Conservation (phyloP, 192 early-diverging fungal genomes). For the Umbelopsis sp. region DNA sequence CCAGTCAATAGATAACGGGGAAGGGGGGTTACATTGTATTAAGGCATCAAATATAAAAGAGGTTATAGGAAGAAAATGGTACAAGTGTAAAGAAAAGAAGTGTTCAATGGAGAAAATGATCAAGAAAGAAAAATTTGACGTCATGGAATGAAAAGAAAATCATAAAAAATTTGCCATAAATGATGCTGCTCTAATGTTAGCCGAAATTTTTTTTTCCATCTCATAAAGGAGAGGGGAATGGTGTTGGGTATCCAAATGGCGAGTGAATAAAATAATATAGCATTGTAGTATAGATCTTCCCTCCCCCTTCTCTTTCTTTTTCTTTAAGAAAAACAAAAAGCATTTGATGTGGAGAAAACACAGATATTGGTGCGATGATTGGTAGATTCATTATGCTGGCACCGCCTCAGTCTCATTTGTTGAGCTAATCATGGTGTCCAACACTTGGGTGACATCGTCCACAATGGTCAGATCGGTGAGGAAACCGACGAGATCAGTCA, state of each 20-base stretch:
- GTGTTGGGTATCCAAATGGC: slow-evolving; percentile 11
- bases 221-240: not conserved
- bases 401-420: not conserved
- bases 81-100: slow-evolving; percentile 12
- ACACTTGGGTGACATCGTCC: slow-evolving; percentile 83
- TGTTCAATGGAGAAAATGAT: not conserved
- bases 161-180: not conserved
- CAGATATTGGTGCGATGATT: no score
- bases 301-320: not conserved
- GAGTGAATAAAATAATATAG: slow-evolving; percentile 11
- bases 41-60: not conserved
- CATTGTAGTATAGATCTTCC: not conserved
- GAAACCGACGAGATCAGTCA: slow-evolving; percentile 93
- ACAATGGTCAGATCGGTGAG: slow-evolving; percentile 87
- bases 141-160: no score
- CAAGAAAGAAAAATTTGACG: not conserved
- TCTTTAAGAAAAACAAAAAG: not conserved
- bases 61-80: slow-evolving; percentile 6
- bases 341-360: not conserved
- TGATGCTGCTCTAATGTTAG: not conserved
- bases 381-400: not conserved
- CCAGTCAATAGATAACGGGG: not conserved
- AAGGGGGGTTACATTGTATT: slow-evolving; percentile 5
- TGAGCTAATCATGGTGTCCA: slow-evolving; percentile 54
- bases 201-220: not conserved